Evolutionary conservation across 2,329 filamentous ascomycete genomes (phyloP).

Genomic region (Epichloe uncinata): DNA sequence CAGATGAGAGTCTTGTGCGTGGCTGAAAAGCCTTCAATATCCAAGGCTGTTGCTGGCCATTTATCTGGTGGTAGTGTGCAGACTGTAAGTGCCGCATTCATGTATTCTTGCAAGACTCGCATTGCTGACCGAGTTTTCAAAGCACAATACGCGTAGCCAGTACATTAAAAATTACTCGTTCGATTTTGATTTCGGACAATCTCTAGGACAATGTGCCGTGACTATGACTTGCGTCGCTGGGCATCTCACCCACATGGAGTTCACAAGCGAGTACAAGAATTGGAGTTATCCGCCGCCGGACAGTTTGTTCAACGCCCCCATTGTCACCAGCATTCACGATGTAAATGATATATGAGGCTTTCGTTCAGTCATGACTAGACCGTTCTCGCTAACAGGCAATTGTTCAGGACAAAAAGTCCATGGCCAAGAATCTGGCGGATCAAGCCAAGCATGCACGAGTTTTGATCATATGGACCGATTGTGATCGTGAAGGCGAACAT

Average conservation of each 20-base stretch:
- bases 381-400: neutral
- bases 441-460: slow-evolving; percentile 61
- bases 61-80: slow-evolving; percentile 63
- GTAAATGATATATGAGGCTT: slow-evolving; percentile 27
- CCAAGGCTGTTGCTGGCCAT: slow-evolving; percentile 84
- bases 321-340: slow-evolving; percentile 53
- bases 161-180: slow-evolving; percentile 95
- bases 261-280: slow-evolving; percentile 56
- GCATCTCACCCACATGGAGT: slow-evolving; percentile 73
- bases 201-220: slow-evolving; percentile 71
- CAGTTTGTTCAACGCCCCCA: slow-evolving; percentile 67
- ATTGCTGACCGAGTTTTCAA: slow-evolving; percentile 10
- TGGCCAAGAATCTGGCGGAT: slow-evolving; percentile 73
- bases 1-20: slow-evolving; percentile 41
- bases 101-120: neutral
- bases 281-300: slow-evolving; percentile 75
- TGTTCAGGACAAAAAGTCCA: slow-evolving; percentile 60
- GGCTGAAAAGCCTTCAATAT: slow-evolving; percentile 73
- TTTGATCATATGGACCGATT: slow-evolving; percentile 97
- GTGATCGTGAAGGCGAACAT: slow-evolving; percentile 92
- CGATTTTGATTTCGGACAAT: slow-evolving; percentile 68
- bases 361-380: neutral
- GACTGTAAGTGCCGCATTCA: slow-evolving; percentile 40
- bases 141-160: slow-evolving; percentile 57
- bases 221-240: slow-evolving; percentile 91